Conservation (phyloP, 768 basidiomycete genomes). For the Psilocybe azurescens region DNA sequence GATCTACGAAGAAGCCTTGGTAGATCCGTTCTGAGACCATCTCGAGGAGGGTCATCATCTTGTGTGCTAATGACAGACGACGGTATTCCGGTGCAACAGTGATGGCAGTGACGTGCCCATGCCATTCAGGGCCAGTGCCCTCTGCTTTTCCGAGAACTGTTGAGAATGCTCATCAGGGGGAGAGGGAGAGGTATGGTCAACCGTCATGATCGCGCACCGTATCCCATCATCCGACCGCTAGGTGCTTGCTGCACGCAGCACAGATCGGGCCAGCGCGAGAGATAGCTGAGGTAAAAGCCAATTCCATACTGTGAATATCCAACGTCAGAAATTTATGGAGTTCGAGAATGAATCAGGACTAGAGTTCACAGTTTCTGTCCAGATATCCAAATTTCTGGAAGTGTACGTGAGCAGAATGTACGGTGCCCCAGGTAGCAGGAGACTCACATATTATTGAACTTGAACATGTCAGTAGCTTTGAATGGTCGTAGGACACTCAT, state of each 20-base stretch:
- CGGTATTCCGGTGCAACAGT: slow-evolving; percentile 95
- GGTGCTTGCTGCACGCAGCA: slow-evolving; percentile 86
- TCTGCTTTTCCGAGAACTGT: slow-evolving; percentile 95
- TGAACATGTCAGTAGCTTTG: slow-evolving; percentile 88
- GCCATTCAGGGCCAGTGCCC: slow-evolving; percentile 76
- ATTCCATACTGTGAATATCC: slow-evolving; percentile 70
- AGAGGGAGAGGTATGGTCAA: not conserved
- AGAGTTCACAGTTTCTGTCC: slow-evolving; percentile 91
- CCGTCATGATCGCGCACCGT: slow-evolving; percentile 60
- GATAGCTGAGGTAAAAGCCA: slow-evolving; percentile 87
- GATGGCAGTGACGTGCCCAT: slow-evolving; percentile 94
- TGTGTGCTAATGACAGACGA: slow-evolving; percentile 82
- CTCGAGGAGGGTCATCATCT: slow-evolving; percentile 89
- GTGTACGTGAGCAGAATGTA: not conserved
- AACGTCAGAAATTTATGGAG: not conserved
- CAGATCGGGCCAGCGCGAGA: slow-evolving; percentile 91
- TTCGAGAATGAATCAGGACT: not conserved
- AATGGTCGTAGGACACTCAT: slow-evolving; percentile 92
- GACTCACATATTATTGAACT: slow-evolving; percentile 88
- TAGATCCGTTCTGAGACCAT: slow-evolving; percentile 81
- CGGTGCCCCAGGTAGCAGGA: not conserved
- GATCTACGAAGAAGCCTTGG: slow-evolving; percentile 90
- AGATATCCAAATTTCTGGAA: slow-evolving; percentile 87
- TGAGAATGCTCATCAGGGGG: not conserved
- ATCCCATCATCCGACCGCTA: slow-evolving; percentile 87